Conservation (phyloP, 2,329 filamentous ascomycete species). For the Trichoderma guizhouense region DNA sequence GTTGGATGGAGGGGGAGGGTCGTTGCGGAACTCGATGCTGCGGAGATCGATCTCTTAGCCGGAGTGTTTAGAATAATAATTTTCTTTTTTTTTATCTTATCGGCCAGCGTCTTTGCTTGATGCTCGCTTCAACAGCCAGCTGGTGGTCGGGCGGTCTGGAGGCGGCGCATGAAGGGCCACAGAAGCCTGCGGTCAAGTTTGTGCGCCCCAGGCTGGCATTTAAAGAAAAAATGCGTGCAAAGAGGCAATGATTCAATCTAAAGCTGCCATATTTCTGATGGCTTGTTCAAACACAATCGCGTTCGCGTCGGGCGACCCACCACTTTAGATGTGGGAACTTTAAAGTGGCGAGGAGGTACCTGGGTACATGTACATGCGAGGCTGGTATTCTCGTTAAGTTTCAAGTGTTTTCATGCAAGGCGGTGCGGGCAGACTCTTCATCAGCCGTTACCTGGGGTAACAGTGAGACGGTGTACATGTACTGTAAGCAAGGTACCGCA, state of each 20-base stretch:
- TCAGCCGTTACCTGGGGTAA: background rate
- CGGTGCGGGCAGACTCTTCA: background rate
- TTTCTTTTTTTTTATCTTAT: background rate
- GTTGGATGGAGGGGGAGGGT: background rate
- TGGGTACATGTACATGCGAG: background rate
- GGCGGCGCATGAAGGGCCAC: conserved; percentile 8
- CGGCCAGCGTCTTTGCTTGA: background rate
- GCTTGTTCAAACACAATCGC: conserved; percentile 14
- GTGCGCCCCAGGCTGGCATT: conserved; percentile 15
- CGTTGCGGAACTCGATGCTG: conserved; percentile 4
- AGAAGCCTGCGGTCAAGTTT: conserved; percentile 15
- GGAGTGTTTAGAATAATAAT: background rate
- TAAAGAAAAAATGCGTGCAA: conserved; percentile 3
- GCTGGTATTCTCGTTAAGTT: background rate
- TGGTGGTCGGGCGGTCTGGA: background rate
- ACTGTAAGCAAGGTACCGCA: background rate
- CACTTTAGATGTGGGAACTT: conserved; percentile 16
- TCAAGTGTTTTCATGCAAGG: background rate
- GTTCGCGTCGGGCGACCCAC: conserved; percentile 16
- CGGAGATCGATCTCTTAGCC: background rate
- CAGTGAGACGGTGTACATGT: background rate
- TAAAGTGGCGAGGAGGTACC: conserved; percentile 1
- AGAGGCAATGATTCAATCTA: conserved; percentile 12
- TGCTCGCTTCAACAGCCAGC: background rate
- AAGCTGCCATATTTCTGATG: conserved; percentile 6